Evolutionary conservation across 768 basidiomycete genomes (phyloP).

Genomic region (Amylocystis lapponica): DNA sequence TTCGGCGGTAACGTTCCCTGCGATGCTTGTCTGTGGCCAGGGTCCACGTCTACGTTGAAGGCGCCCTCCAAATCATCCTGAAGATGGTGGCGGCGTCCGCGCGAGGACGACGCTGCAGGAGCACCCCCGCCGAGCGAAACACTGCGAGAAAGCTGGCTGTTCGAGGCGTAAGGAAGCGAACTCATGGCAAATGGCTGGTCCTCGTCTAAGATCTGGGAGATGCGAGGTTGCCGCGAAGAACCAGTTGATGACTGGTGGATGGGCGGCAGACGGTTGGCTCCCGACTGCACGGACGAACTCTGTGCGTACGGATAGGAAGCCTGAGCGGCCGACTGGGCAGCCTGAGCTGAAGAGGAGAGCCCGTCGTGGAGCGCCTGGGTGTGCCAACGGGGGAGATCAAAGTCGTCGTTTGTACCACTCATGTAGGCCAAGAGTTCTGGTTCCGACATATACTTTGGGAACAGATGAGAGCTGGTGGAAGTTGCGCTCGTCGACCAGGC

Average conservation of each 20-base stretch:
- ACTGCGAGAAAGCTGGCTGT: constrained; percentile 58
- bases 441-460: constrained; percentile 53
- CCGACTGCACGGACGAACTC: constrained; percentile 40
- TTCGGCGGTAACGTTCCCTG: constrained; percentile 18
- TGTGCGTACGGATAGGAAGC: constrained; percentile 47
- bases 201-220: constrained; percentile 62
- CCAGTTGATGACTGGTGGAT: constrained; percentile 42
- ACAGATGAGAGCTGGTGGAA: constrained; percentile 1
- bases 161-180: constrained; percentile 47
- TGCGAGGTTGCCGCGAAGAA: constrained; percentile 51
- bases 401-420: constrained; percentile 74
- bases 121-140: constrained; percentile 54
- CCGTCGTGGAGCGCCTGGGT: constrained; percentile 40
- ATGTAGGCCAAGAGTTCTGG: constrained; percentile 65
- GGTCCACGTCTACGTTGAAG: constrained; percentile 32
- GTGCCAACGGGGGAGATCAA: constrained; percentile 61
- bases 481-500: constrained; percentile 3
- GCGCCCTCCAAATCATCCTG: constrained; percentile 63
- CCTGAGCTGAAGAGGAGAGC: constrained; percentile 55
- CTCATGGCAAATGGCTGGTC: constrained; percentile 41
- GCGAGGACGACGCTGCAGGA: constrained; percentile 36
- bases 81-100: constrained; percentile 60
- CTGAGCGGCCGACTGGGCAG: constrained; percentile 41
- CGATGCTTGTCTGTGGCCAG: constrained; percentile 33
- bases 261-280: constrained; percentile 40